Evolutionary conservation across 768 basidiomycete genomes (phyloP), one percentile per base, ranked within the genome.

Genomic region (Pisolithus marmoratus): DNA sequence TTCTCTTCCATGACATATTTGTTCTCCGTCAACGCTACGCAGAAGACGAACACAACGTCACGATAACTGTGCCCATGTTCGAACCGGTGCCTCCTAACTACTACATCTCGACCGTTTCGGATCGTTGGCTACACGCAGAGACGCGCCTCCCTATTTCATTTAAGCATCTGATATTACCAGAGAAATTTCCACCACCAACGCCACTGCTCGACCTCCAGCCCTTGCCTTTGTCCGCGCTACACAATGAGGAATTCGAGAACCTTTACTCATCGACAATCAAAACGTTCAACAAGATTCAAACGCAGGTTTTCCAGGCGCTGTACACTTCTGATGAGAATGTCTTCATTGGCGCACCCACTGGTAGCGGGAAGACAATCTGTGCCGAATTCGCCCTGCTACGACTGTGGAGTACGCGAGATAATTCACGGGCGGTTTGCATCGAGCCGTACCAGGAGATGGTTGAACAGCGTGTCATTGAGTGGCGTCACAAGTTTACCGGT

Each of bases 371-470:
- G 77, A 98, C 95, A 0, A 87, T 98, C 38, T 95, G 93, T 58
- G 96, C 94, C 0, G 96, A 99, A 66, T 95, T 97, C 54, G 96
- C 96, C 0, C 73, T 99, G 14, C 73, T 99, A 45, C 82, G 94
- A n/a, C 69, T 99, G 0, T 99, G 96, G 96, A 90, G 90, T 46
- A 91, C 91, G 68, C 73, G 76, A 5, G 86, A 94, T 54, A 78
- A 84, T 42, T 79, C 81, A 19, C 77, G 94, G 17, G 94, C 94
- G 0, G 92, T 97, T 3, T 97, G 95, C 64, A 86, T 98, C 48
- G 92, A 94, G 68, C 96, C 96, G 0, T 96, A 90, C 67, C 94
- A 94, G 60, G 96, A 98, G 59, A 95, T 97, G 90, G 96, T 97
- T 2, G 92, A 98, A 51, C 78, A 83, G 58, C 80, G 94, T 3